phyloP scores from a whole-genome alignment of 1,284 basidiomycete species.

The Trichosporon coremiiforme region DNA sequence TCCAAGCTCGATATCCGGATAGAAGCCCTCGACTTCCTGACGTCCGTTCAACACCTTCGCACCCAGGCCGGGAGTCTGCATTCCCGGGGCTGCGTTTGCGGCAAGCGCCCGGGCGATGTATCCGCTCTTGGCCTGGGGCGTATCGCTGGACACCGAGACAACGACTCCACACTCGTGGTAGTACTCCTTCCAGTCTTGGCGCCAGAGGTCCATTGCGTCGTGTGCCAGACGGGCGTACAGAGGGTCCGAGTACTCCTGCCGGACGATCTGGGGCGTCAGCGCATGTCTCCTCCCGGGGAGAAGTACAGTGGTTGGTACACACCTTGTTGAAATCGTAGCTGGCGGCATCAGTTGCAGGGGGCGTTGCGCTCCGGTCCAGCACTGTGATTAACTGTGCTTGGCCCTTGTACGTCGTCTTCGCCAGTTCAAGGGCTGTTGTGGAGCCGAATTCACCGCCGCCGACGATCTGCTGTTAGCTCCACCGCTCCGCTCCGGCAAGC shows the following conservation, averaged over 20 bases:
- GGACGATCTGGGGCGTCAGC: conserved; percentile 33
- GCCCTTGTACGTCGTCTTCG: conserved; percentile 26
- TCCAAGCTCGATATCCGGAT: conserved; percentile 21
- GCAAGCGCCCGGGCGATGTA: conserved; percentile 29
- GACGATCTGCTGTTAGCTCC: conserved; percentile 25
- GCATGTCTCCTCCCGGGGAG: too few relatives aligned
- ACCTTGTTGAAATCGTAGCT: conserved; percentile 42
- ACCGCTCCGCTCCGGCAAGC: neutral
- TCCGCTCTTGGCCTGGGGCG: conserved; percentile 13
- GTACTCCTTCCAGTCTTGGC: conserved; percentile 64
- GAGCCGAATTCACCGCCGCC: conserved; percentile 34
- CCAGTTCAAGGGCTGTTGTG: conserved; percentile 31
- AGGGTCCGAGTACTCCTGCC: conserved; percentile 40
- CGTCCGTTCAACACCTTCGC: conserved; percentile 19
- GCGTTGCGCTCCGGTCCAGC: conserved; percentile 28
- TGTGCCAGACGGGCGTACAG: conserved; percentile 31
- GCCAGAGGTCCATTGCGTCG: conserved; percentile 42
- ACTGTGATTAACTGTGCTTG: conserved; percentile 29
- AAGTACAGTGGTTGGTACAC: neutral
- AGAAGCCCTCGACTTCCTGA: conserved; percentile 32
- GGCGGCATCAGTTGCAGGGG: conserved; percentile 32
- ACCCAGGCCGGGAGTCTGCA: conserved; percentile 32
- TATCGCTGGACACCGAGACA: conserved; percentile 17
- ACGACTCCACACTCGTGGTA: conserved; percentile 68
- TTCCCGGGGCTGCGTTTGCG: conserved; percentile 25